Evolutionary conservation across 2,329 filamentous ascomycete genomes (phyloP).

Genomic region (Monilinia vaccinii-corymbosi): DNA sequence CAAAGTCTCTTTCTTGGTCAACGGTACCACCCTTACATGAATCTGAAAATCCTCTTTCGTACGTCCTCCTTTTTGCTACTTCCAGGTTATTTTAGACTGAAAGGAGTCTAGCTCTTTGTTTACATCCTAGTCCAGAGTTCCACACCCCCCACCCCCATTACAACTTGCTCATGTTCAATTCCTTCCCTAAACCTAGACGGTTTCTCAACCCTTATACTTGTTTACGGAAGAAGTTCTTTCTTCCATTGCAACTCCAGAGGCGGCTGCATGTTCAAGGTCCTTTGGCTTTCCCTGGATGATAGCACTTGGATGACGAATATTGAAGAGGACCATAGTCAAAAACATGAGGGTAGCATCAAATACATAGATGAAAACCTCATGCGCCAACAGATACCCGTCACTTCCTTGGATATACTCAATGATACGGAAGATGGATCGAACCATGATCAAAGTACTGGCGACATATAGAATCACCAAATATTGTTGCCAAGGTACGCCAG

Average conservation of each 20-base stretch:
- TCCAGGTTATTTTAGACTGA: too few relatives aligned
- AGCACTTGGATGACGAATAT: constrained; percentile 29
- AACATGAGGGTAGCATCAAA: constrained; percentile 40
- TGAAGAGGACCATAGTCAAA: constrained; percentile 31
- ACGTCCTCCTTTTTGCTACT: not conserved
- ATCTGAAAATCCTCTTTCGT: not conserved
- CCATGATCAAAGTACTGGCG: constrained; percentile 37
- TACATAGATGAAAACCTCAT: constrained; percentile 38
- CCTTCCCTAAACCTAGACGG: not conserved
- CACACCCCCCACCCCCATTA: not conserved
- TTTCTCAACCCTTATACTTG: not conserved
- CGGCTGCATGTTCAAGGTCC: not conserved
- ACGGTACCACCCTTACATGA: not conserved
- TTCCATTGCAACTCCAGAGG: not conserved
- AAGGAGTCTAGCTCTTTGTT: too few relatives aligned
- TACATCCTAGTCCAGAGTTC: too few relatives aligned
- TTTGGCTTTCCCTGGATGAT: not conserved
- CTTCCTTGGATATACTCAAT: constrained; percentile 39
- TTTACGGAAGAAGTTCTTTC: not conserved
- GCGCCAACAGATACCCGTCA: constrained; percentile 34
- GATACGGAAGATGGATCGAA: constrained; percentile 40
- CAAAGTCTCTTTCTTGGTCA: not conserved
- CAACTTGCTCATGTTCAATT: not conserved
- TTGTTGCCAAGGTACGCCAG: constrained; percentile 21
- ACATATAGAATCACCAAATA: constrained; percentile 35